Evolutionary conservation across 1,139 yeast genomes (phyloP).

Genomic region (Diutina siamensis): DNA sequence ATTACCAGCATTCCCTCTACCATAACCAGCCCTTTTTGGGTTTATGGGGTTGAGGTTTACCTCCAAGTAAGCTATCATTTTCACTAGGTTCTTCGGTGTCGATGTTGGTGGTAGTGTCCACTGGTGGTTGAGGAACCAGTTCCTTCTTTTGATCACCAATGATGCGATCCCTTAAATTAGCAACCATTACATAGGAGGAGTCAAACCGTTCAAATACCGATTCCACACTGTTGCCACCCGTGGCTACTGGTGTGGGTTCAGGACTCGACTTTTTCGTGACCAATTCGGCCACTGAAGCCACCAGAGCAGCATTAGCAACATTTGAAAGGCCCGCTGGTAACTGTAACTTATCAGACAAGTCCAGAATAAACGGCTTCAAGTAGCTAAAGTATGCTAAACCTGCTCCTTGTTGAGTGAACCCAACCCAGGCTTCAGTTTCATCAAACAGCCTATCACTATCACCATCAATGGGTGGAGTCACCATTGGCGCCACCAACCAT

Average conservation of each 20-base stretch:
- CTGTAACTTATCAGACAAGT: neutral
- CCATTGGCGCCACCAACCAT: constrained; percentile 45
- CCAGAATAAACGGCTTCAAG: constrained; percentile 18
- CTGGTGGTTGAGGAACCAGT: neutral
- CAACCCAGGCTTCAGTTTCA: neutral
- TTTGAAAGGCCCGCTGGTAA: neutral
- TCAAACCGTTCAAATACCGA: neutral
- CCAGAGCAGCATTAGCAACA: neutral
- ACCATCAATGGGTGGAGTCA: constrained; percentile 7
- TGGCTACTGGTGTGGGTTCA: neutral
- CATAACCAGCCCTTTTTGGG: neutral
- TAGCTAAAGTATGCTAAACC: constrained; percentile 25
- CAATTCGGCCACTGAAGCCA: neutral
- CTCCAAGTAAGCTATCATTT: neutral
- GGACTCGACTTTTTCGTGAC: neutral
- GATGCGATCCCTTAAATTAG: neutral
- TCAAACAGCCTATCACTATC: neutral
- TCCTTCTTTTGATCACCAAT: neutral
- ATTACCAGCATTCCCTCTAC: neutral
- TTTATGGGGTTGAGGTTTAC: neutral
- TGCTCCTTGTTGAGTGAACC: constrained; percentile 17
- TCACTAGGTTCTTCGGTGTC: too few species aligned
- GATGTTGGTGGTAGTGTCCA: neutral
- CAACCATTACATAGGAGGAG: neutral
- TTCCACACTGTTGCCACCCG: neutral